These are phyloP conservation scores for Candida nemodendra DNA, from an alignment of 805 yeast species.

Conservation along the genomic window DNA sequence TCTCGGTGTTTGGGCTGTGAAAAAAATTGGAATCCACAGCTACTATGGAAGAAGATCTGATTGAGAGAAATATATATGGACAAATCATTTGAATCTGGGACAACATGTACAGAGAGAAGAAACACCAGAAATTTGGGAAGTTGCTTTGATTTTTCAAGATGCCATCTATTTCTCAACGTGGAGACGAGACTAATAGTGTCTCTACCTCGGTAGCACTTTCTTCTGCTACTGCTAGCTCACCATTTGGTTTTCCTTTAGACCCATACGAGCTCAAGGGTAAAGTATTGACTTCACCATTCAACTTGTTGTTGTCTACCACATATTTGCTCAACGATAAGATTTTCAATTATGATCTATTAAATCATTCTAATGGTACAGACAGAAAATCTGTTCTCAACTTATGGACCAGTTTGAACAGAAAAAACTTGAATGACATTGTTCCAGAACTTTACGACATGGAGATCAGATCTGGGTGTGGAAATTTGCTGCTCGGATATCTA, in stretches of 20 bases:
- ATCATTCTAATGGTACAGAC: slow-evolving; percentile 28
- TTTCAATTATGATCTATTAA: slow-evolving; percentile 69
- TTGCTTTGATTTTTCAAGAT: slow-evolving; percentile 12
- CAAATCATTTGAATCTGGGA: too few relatives aligned
- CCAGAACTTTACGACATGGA: slow-evolving; percentile 65
- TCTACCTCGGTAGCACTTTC: slow-evolving; percentile 31
- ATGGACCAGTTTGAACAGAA: slow-evolving; percentile 56
- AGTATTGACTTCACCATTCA: slow-evolving; percentile 52
- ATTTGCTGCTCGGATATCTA: slow-evolving; percentile 72
- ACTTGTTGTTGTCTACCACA: slow-evolving; percentile 53
- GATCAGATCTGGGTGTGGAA: slow-evolving; percentile 82
- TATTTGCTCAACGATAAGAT: slow-evolving; percentile 51
- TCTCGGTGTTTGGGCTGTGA: not conserved
- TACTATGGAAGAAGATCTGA: too few relatives aligned
- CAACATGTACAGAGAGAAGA: too few relatives aligned
- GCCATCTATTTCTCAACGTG: slow-evolving; percentile 28
- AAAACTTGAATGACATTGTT: slow-evolving; percentile 53
- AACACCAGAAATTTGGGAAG: too few relatives aligned
- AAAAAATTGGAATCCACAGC: too few relatives aligned
- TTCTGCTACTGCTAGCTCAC: slow-evolving; percentile 43
- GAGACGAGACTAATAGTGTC: slow-evolving; percentile 22
- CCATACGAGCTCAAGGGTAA: slow-evolving; percentile 49
- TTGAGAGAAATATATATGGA: too few relatives aligned
- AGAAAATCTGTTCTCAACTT: slow-evolving; percentile 59
- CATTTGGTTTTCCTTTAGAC: slow-evolving; percentile 63